Evolutionary conservation across 495 filamentous ascomycete genomes (phyloP), one percentile per base, ranked within the genome.

Genomic region (Penicillium soppii): DNA sequence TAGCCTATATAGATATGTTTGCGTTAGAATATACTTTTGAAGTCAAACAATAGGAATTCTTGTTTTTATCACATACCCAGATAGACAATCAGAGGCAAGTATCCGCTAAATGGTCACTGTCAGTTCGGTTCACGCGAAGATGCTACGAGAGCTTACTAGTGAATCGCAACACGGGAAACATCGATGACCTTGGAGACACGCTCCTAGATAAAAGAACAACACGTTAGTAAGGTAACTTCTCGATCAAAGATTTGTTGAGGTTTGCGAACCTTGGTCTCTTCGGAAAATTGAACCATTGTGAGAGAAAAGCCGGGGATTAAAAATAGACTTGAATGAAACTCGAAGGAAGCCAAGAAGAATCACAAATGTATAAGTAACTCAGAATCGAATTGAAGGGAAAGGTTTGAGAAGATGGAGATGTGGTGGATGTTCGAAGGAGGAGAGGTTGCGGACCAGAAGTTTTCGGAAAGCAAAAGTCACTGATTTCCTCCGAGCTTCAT

Each of bases 101-200:
- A 98, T 70, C 94, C 94, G 77, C 92, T 56, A 49, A 44, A 36
- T 50, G 43, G 30, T 46, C 25, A 8, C 30, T 47, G 50, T 32
- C 42, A n/a, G 41, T 33, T 40, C 19, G 17, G 19, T 19, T 36
- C 21, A 20, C 13, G 7, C 2, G 16, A n/a, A 39, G 16, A 7
- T 48, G 4, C 6, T 27, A 8, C 7, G 17, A 20, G 22, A 17
- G 54, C 70, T 71, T 52, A 96, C 92, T 97, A 98, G 77, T 98
- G 94, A 66, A 98, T 88, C n/a, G 90, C 90, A 56, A 97, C 84
- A 52, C 92, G 83, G 46, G 91, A 95, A 67, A 96, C 76, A 68
- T 98, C 94, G 62, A 98, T 90, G 67, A 96, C 78, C 74, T 89
- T 91, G 62, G 90, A 83, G 72, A 97, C 96, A 75, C 94, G 89